Evolutionary conservation across 352 stramenopile genomes (phyloP).

Genomic region (Globisporangium yorkense): DNA sequence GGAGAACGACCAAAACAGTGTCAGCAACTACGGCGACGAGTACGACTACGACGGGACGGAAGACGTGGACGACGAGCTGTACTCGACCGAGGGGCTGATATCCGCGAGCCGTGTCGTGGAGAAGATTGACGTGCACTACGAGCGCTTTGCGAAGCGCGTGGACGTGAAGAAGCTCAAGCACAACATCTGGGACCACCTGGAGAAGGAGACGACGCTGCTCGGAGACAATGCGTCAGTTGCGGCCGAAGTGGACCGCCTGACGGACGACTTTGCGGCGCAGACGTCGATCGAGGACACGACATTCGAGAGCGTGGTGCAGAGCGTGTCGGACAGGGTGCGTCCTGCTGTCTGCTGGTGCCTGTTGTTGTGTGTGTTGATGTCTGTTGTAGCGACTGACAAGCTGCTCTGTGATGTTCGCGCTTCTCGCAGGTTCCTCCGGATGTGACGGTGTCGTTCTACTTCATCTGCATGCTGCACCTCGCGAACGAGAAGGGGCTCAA

Average conservation of each 20-base stretch:
- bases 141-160: constrained; percentile 94
- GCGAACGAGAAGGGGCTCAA: constrained; percentile 97
- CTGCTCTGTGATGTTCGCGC: constrained; percentile 4
- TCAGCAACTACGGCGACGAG: constrained; percentile 15
- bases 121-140: constrained; percentile 93
- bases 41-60: constrained; percentile 30
- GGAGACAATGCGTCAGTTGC: neutral
- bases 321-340: constrained; percentile 77
- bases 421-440: constrained; percentile 80
- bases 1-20: neutral
- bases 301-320: constrained; percentile 90
- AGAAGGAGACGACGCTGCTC: constrained; percentile 33
- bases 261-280: constrained; percentile 13
- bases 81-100: constrained; percentile 59
- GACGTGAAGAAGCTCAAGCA: constrained; percentile 97
- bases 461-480: constrained; percentile 98
- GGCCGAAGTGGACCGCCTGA: constrained; percentile 12
- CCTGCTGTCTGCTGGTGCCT: neutral
- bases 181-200: constrained; percentile 90
- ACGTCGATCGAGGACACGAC: constrained; percentile 17
- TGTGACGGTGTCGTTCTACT: constrained; percentile 97
- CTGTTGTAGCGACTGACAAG: too few relatives aligned
- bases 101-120: constrained; percentile 90
- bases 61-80: constrained; percentile 28
- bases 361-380: constrained; percentile 1